Evolutionary conservation across 2,329 filamentous ascomycete genomes (phyloP).

Genomic region (Fusarium torulosum): DNA sequence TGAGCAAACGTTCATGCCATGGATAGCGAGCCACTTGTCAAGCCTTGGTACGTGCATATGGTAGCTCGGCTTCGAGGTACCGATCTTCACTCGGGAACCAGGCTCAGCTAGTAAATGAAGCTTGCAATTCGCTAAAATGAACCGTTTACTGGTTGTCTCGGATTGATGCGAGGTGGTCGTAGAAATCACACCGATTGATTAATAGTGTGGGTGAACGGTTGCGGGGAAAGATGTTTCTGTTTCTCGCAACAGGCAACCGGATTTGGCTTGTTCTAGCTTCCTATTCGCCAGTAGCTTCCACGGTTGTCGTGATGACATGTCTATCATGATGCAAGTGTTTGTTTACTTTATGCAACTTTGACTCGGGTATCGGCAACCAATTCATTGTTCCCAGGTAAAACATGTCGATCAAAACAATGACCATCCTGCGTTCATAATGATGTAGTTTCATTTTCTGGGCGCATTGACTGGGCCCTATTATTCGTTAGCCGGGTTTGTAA

Average conservation of each 20-base stretch:
- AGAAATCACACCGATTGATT: conserved; percentile 32
- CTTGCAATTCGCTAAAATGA: conserved; percentile 13
- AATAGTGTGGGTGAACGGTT: conserved; percentile 32
- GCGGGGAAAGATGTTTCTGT: conserved; percentile 34
- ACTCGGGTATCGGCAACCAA: conserved; percentile 19
- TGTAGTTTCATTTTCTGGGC: conserved; percentile 6
- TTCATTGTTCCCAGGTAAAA: conserved; percentile 17
- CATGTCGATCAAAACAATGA: conserved; percentile 4
- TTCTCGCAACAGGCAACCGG: conserved; percentile 16
- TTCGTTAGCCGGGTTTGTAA: background rate
- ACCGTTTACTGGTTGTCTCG: conserved; percentile 1
- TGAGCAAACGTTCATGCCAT: conserved; percentile 25
- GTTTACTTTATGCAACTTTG: conserved; percentile 30
- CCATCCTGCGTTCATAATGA: conserved; percentile 19
- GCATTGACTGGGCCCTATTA: conserved; percentile 4
- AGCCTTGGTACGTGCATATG: conserved; percentile 22
- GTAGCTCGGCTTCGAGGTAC: conserved; percentile 6
- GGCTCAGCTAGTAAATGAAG: background rate
- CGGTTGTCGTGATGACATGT: conserved; percentile 27
- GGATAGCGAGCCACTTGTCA: conserved; percentile 12
- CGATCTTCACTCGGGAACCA: conserved; percentile 15
- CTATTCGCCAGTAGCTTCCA: conserved; percentile 30
- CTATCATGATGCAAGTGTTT: conserved; percentile 35
- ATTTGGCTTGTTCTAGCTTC: conserved; percentile 15
- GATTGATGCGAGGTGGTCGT: conserved; percentile 19